Evolutionary conservation across 192 early-diverging fungal genomes (phyloP).

Genomic region (Umbelopsis sp.): DNA sequence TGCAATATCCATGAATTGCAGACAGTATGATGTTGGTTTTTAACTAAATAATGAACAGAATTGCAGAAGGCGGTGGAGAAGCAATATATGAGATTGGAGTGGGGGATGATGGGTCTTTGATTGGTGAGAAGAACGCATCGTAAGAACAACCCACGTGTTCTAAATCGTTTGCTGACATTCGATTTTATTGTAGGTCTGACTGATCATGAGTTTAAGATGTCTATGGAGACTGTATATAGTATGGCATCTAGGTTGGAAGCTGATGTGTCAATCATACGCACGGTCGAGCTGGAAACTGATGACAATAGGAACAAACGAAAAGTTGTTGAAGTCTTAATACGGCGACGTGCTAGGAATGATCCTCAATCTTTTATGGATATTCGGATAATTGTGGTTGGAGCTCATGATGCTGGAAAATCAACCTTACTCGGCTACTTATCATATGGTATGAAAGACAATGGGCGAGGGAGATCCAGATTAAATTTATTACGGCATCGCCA

Average conservation of each 20-base stretch:
- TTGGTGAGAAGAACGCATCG: slow-evolving; percentile 43
- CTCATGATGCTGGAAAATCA: slow-evolving; percentile 80
- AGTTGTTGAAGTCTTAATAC: slow-evolving; percentile 80
- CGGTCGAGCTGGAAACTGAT: slow-evolving; percentile 38
- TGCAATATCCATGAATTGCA: not conserved
- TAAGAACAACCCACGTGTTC: not conserved
- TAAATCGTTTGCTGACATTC: not conserved
- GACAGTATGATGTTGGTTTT: not conserved
- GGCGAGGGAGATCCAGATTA: slow-evolving; percentile 79
- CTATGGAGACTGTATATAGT: slow-evolving; percentile 60
- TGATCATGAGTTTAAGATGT: slow-evolving; percentile 57
- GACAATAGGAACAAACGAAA: not conserved
- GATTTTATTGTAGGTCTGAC: slow-evolving; percentile 45
- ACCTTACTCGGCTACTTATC: slow-evolving; percentile 83
- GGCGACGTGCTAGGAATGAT: slow-evolving; percentile 57
- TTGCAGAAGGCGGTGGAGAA: slow-evolving; percentile 86
- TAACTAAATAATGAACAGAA: slow-evolving; percentile 25
- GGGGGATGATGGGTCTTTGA: slow-evolving; percentile 78
- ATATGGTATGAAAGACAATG: slow-evolving; percentile 85
- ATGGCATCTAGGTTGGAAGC: slow-evolving; percentile 70
- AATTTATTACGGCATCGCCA: slow-evolving; percentile 90
- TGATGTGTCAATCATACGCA: slow-evolving; percentile 66
- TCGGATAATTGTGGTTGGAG: slow-evolving; percentile 83
- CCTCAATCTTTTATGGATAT: slow-evolving; percentile 76
- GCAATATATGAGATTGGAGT: slow-evolving; percentile 92